Percentiles rank a stretch among this genome's conserved stretches.
Evolutionary conservation across 2,329 filamentous ascomycete species (phyloP).

Genomic region (Nemania bipapillata): DNA sequence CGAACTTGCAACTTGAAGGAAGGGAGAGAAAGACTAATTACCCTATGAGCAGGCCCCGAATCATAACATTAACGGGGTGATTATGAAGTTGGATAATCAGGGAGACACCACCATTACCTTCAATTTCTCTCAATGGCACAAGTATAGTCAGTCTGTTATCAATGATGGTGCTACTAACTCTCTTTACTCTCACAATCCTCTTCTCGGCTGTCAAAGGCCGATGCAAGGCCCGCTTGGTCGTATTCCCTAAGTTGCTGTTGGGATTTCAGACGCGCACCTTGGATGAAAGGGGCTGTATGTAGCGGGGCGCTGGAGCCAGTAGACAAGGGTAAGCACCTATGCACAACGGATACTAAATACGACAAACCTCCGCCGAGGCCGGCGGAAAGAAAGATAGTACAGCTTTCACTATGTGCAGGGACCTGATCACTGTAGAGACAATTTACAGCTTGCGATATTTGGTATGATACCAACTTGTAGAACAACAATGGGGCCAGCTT

Average conservation of each 20-base stretch:
- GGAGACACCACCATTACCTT: conserved; percentile 66
- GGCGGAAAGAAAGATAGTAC: too few relatives aligned
- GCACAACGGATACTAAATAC: too few relatives aligned
- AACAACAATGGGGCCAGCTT: too few relatives aligned
- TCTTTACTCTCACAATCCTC: conserved; percentile 70
- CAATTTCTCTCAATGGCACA: conserved; percentile 65
- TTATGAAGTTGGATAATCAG: conserved; percentile 68
- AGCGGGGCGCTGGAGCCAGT: too few relatives aligned
- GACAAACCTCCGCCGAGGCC: too few relatives aligned
- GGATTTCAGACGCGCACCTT: too few relatives aligned
- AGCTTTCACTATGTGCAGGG: too few relatives aligned
- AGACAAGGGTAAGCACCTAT: too few relatives aligned
- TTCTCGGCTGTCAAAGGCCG: conserved; percentile 59
- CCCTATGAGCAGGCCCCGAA: conserved; percentile 2
- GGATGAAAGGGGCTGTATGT: too few relatives aligned
- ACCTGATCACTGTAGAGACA: too few relatives aligned
- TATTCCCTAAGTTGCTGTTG: conserved; percentile 65
- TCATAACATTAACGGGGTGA: background rate
- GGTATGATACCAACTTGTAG: too few relatives aligned
- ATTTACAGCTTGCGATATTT: too few relatives aligned
- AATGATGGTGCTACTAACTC: conserved; percentile 70
- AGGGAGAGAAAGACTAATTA: background rate
- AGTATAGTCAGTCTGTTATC: conserved; percentile 69
- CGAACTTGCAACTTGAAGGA: background rate
- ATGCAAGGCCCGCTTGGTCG: conserved; percentile 57